phyloP scores from a whole-genome alignment of 2,329 filamentous ascomycete species.

The Coniella lustricola region DNA sequence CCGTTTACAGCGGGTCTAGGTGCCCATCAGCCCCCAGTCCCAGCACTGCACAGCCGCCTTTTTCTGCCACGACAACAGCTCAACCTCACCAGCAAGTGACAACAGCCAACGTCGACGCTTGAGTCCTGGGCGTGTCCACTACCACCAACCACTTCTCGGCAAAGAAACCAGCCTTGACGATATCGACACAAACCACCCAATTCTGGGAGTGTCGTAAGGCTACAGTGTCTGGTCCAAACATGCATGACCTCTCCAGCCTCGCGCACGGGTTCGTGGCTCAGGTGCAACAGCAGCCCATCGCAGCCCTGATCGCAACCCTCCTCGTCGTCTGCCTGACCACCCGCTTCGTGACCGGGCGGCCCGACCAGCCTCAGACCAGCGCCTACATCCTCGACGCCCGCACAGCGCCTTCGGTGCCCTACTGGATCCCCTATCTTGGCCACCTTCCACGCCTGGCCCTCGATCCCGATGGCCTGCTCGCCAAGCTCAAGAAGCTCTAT shows the following conservation, averaged over 20 bases:
- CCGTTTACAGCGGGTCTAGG: too few relatives aligned
- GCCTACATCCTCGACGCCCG: background rate
- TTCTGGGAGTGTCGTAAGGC: too few relatives aligned
- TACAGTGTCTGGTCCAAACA: background rate
- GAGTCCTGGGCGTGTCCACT: too few relatives aligned
- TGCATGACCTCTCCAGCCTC: background rate
- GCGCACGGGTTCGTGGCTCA: slow-evolving; percentile 2
- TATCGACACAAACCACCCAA: too few relatives aligned
- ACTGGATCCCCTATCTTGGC: slow-evolving; percentile 31
- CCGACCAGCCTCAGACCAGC: background rate
- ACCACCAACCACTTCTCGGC: too few relatives aligned
- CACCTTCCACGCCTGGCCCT: slow-evolving; percentile 28
- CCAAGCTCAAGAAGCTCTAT: slow-evolving; percentile 25
- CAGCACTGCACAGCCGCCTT: too few relatives aligned
- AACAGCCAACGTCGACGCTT: too few relatives aligned
- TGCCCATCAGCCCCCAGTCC: too few relatives aligned
- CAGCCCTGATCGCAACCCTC: slow-evolving; percentile 6
- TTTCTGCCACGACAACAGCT: slow-evolving; percentile 1
- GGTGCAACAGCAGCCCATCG: slow-evolving; percentile 2
- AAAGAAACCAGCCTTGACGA: too few relatives aligned
- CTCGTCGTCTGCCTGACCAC: slow-evolving; percentile 13
- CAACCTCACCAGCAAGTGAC: background rate
- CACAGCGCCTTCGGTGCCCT: slow-evolving; percentile 18
- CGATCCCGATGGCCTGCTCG: slow-evolving; percentile 24
- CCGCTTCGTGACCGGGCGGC: slow-evolving; percentile 8